Evolutionary conservation across 176 grass and related monocot genomes (phyloP), one percentile per base, ranked within the genome.

Genomic region (Oryza nivara): DNA sequence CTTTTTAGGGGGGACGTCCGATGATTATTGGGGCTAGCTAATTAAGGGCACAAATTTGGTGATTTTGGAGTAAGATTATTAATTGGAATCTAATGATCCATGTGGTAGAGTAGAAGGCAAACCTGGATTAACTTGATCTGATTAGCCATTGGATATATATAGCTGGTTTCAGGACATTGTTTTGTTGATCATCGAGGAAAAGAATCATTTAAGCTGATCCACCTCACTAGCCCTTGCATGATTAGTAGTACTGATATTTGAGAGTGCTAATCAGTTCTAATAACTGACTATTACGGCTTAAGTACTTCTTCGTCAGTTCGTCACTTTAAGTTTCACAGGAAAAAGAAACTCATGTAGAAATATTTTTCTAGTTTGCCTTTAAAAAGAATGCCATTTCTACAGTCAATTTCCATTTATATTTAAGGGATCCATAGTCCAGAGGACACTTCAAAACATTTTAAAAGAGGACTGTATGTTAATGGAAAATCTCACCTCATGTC

Each of bases 31-130:
- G 60, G 34, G 67, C 22, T 44, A 74, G 67, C 22, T 44, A 74
- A 67, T 67, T 67, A 66, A 63, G 16, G 22, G 3, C 60, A 6
- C 79, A 77, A 87, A 79, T 88, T 88, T 77, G 86, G 41, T 40
- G 58, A 38, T 72, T 72, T 60, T 20, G 36, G 34, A 22, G 25
- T 48, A 70, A 1, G 72, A 35, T 47, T 49, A 38, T 64, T 76
- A 28, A 44, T 49, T 63, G 49, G 65, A 64, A 65, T 70, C 72
- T 82, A 70, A 82, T 70, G 48, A 70, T 64, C 40, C 65, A 63
- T 56, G 25, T 10, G 78, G 64, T 63, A 23, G 58, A 22, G 58
- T 70, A 87, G 85, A 70, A 70, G 78, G 77, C 75, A 60, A 75
- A 47, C 63, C n/a, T 54, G 17, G 3, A 1, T 70, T 68, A 70